Conservation (phyloP, 2,329 filamentous ascomycete genomes). For the Cladosporium sp. region DNA sequence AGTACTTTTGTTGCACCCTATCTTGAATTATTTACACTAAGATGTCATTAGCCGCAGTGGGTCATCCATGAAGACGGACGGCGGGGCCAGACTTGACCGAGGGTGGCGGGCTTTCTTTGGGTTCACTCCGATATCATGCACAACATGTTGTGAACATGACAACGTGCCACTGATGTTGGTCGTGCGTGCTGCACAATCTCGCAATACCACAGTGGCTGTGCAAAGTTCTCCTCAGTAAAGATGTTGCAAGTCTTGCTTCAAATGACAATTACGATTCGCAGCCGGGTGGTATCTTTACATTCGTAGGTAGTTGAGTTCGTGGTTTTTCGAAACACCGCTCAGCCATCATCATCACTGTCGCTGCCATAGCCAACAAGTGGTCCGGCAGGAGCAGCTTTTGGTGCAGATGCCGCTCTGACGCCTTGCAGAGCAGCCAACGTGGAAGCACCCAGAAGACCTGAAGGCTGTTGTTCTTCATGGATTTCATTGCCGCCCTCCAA, state of each 20-base stretch:
- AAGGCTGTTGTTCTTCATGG: conserved; percentile 40
- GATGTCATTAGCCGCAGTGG: background rate
- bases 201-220: background rate
- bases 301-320: background rate
- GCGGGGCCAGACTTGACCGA: background rate
- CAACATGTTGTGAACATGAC: background rate
- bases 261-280: background rate
- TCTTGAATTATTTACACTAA: background rate
- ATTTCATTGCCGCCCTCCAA: conserved; percentile 52
- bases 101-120: background rate
- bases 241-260: background rate
- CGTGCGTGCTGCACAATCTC: background rate
- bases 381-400: conserved; percentile 56
- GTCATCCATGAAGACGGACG: background rate
- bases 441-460: conserved; percentile 76
- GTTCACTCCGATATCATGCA: background rate
- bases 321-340: background rate
- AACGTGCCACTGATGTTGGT: background rate
- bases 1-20: background rate
- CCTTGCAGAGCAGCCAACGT: conserved; percentile 77
- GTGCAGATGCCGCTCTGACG: conserved; percentile 42
- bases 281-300: background rate
- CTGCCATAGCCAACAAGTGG: conserved; percentile 87
- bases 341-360: conserved; percentile 65
- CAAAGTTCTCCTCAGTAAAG: background rate